phyloP scores from a whole-genome alignment of 495 filamentous ascomycete genomes.

The Podospora sp. region DNA sequence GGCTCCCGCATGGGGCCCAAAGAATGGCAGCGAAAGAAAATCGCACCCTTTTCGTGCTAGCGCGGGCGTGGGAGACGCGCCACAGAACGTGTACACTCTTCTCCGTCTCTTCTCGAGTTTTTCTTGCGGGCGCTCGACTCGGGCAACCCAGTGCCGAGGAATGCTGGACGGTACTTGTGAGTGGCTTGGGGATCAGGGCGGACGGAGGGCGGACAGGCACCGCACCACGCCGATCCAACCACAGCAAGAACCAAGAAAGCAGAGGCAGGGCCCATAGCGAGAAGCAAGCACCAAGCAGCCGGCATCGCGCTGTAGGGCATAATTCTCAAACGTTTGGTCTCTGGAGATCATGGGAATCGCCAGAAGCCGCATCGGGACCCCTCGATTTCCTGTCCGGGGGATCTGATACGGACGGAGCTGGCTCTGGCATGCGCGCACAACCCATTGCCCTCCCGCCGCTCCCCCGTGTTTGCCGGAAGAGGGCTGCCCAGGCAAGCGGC shows the following conservation, averaged over 20 bases:
- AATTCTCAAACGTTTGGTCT: constrained; percentile 37
- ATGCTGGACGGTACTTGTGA: constrained; percentile 1
- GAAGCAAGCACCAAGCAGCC: background rate
- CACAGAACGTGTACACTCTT: constrained; percentile 25
- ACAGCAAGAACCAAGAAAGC: background rate
- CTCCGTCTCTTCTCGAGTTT: constrained; percentile 9
- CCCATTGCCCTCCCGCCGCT: constrained; percentile 12
- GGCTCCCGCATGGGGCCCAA: constrained; percentile 30
- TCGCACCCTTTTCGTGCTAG: constrained; percentile 26
- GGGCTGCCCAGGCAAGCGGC: constrained; percentile 29
- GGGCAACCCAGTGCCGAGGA: constrained; percentile 8
- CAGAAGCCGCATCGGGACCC: constrained; percentile 25
- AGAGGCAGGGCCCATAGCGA: no score
- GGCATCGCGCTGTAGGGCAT: constrained; percentile 18
- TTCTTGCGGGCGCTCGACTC: constrained; percentile 3
- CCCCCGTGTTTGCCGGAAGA: constrained; percentile 31
- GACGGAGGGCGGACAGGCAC: background rate
- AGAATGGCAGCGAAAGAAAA: constrained; percentile 26
- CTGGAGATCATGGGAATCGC: constrained; percentile 38
- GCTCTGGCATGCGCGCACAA: constrained; percentile 15
- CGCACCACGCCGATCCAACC: background rate
- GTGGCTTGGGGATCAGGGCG: background rate
- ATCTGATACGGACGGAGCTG: constrained; percentile 22
- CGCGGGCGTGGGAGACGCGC: constrained; percentile 20
- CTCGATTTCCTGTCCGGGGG: constrained; percentile 20